These are phyloP conservation scores for Macadamia integrifolia DNA, from an alignment of 164 flowering plant genomes.

Conservation along the genomic window DNA sequence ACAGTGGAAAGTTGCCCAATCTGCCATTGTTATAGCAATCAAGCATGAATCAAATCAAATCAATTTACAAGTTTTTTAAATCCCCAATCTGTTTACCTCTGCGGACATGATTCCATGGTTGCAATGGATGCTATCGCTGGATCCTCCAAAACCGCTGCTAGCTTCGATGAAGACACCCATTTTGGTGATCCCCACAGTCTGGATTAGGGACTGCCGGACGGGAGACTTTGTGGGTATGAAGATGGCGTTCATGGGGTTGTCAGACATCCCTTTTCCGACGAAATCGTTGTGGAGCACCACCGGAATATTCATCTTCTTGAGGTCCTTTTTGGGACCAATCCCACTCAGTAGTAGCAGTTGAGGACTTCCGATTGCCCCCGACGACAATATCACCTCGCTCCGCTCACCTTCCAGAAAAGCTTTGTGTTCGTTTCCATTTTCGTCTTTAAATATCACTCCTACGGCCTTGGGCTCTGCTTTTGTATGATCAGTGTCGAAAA, in stretches of 20 bases:
- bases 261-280: constrained; percentile 85
- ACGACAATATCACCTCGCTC: constrained; percentile 68
- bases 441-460: constrained; percentile 85
- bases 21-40: constrained; percentile 22
- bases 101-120: constrained; percentile 87
- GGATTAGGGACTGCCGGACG: constrained; percentile 65
- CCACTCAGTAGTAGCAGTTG: constrained; percentile 85
- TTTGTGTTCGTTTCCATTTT: constrained; percentile 56
- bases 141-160: constrained; percentile 85
- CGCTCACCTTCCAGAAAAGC: constrained; percentile 34
- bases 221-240: constrained; percentile 58
- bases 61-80: too few species aligned
- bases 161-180: constrained; percentile 85
- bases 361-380: constrained; percentile 90
- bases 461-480: constrained; percentile 49
- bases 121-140: constrained; percentile 58
- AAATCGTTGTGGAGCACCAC: constrained; percentile 47
- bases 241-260: constrained; percentile 81
- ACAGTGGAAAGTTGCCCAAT: constrained; percentile 83
- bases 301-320: constrained; percentile 52
- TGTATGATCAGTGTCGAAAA: neutral
- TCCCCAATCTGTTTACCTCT: constrained; percentile 40
- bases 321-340: constrained; percentile 62
- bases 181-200: constrained; percentile 89
- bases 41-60: too few species aligned